Evolutionary conservation across 2,329 filamentous ascomycete species (phyloP).

Genomic region (Arthrinium puccinioides): DNA sequence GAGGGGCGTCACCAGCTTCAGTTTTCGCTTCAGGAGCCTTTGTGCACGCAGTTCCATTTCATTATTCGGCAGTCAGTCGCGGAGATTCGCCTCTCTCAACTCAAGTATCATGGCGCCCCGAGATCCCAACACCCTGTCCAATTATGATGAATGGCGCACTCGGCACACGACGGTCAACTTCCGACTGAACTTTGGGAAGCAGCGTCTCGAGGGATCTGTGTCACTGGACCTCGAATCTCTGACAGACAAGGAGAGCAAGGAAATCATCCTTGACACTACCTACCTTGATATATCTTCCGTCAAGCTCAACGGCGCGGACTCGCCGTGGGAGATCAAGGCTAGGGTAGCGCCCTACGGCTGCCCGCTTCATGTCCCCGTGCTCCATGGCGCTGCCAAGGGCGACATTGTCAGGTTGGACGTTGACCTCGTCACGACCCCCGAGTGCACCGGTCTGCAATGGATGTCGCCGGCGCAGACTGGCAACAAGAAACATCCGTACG

Average conservation of each 20-base stretch:
- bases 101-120: conserved; percentile 35
- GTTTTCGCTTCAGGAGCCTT: conserved; percentile 17
- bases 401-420: conserved; percentile 52
- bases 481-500: conserved; percentile 92
- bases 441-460: conserved; percentile 93
- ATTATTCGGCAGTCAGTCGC: conserved; percentile 15
- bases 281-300: conserved; percentile 68
- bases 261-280: conserved; percentile 85
- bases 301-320: conserved; percentile 56
- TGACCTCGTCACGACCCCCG: conserved; percentile 70
- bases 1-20: conserved; percentile 17
- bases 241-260: conserved; percentile 63
- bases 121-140: conserved; percentile 86
- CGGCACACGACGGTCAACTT: conserved; percentile 77
- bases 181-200: conserved; percentile 74
- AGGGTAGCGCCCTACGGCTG: conserved; percentile 68
- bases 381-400: conserved; percentile 46
- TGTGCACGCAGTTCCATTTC: too few relatives aligned
- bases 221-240: conserved; percentile 69
- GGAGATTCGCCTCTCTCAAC: conserved; percentile 9
- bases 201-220: conserved; percentile 71
- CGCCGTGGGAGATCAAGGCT: conserved; percentile 63
- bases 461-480: conserved; percentile 87
- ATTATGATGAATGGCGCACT: conserved; percentile 83
- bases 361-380: conserved; percentile 59